Evolutionary conservation across 2,329 filamentous ascomycete genomes (phyloP).

Genomic region (Monilinia laxa): DNA sequence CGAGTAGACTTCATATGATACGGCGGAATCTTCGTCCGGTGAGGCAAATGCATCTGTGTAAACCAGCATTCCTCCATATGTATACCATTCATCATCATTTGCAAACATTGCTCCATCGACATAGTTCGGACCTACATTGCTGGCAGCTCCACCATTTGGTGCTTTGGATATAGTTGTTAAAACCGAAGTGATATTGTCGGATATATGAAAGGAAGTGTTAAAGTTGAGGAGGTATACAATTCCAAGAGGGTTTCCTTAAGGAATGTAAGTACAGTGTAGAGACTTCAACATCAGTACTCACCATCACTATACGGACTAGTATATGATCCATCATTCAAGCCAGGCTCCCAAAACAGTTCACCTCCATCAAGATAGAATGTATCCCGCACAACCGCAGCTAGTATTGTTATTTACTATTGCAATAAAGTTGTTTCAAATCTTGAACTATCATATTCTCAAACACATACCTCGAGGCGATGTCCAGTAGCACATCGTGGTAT

Average conservation of each 20-base stretch:
- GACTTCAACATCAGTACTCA: conserved; percentile 38
- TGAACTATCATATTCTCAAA: neutral
- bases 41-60: conserved; percentile 41
- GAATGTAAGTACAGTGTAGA: conserved; percentile 21
- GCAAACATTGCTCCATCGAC: conserved; percentile 63
- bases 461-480: conserved; percentile 42
- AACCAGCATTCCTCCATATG: conserved; percentile 59
- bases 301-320: conserved; percentile 42
- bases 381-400: conserved; percentile 59
- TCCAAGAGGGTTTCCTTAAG: conserved; percentile 52
- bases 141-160: conserved; percentile 46
- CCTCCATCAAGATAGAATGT: conserved; percentile 67
- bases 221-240: conserved; percentile 59
- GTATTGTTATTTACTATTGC: conserved; percentile 33
- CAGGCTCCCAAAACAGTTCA: conserved; percentile 52
- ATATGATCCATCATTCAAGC: conserved; percentile 47
- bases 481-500: conserved; percentile 62
- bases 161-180: conserved; percentile 52
- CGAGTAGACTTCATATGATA: conserved; percentile 54
- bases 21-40: conserved; percentile 47
- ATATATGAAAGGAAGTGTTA: conserved; percentile 53
- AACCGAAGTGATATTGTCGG: conserved; percentile 53
- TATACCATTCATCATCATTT: conserved; percentile 62
- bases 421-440: neutral
- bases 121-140: conserved; percentile 56